Evolutionary conservation across 306 rosid species (phyloP), one percentile per base, ranked within the genome.

Genomic region (Ammopiptanthus mongolicus): DNA sequence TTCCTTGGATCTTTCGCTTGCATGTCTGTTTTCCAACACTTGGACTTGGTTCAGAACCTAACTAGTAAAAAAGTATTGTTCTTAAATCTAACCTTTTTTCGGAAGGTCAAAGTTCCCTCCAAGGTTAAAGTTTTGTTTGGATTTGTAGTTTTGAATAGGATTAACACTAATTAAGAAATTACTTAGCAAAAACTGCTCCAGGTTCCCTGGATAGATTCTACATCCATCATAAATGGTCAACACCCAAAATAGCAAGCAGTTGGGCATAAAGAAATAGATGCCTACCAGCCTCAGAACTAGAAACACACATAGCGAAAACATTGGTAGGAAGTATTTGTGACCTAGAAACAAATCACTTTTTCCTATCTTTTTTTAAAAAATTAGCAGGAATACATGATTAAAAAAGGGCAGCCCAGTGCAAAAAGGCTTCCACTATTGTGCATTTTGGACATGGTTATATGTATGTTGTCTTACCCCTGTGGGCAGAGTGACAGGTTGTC

Each of bases 191-290:
- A 68, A 29, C 19, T 58, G 31, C 42, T 48, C 31, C 53, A 51
- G 73, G 33, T 69, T 59, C 56, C 22, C 72, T 31, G 36, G 74
- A 15, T 48, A 65, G 66, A 65, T 56, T 51, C 41, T 69, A 48
- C 69, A 61, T 51, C 31, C 53, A 33, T 50, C 55, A 28, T 8
- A 25, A 57, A 42, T 50, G 56, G 25, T 25, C 66, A 61, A 37
- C 63, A 23, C 23, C 11, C 42, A 23, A 28, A 51, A 44, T 50
- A 42, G 34, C 33, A 21, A 57, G 51, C 29, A 50, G 55, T 53
- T 31, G 8, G 19, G 39, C 29, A 12, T 51, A 12, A 31, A 51
- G 47, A 69, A 69, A 22, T 60, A 36, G 58, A 46, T 44, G 25
- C 68, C 10, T 36, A 9, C 23, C 17, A 17, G 21, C 62, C 37